Conservation (phyloP, 495 filamentous ascomycete genomes). For the Talaromyces trachyspermus region DNA sequence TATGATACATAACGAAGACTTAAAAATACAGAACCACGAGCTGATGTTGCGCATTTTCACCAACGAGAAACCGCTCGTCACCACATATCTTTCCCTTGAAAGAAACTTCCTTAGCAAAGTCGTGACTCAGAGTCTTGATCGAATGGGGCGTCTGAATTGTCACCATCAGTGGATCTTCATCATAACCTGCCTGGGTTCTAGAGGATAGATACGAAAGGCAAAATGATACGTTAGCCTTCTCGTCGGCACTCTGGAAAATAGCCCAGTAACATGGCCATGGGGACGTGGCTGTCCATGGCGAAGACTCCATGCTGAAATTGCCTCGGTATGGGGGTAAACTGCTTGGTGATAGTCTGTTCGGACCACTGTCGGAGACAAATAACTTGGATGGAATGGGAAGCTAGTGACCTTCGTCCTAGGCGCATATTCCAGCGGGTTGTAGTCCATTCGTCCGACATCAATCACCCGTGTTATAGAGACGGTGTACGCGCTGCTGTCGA, state of each 20-base stretch:
- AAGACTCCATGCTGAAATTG: constrained; percentile 23
- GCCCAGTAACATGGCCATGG: constrained; percentile 32
- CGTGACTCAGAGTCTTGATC: constrained; percentile 32
- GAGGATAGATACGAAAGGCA: constrained; percentile 36
- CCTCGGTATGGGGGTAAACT: constrained; percentile 34
- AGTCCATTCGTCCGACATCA: constrained; percentile 13
- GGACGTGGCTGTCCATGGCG: constrained; percentile 15
- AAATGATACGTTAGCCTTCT: constrained; percentile 46
- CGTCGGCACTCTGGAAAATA: constrained; percentile 47
- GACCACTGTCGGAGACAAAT: constrained; percentile 42
- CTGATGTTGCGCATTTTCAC: constrained; percentile 45
- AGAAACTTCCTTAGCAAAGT: constrained; percentile 44
- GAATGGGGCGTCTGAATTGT: constrained; percentile 30
- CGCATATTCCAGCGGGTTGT: constrained; percentile 25
- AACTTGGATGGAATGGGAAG: constrained; percentile 49
- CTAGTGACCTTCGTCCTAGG: constrained; percentile 42
- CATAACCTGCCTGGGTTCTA: not conserved
- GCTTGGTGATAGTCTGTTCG: constrained; percentile 35
- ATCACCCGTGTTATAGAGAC: constrained; percentile 43
- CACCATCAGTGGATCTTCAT: constrained; percentile 5
- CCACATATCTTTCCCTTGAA: constrained; percentile 51
- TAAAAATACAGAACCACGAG: constrained; percentile 50
- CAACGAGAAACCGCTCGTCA: constrained; percentile 56
- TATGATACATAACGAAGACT: not conserved
- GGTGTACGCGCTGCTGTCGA: constrained; percentile 39